Base-by-base conservation (phyloP, 345 rosid genomes). In the Citrus australasica region DNA sequence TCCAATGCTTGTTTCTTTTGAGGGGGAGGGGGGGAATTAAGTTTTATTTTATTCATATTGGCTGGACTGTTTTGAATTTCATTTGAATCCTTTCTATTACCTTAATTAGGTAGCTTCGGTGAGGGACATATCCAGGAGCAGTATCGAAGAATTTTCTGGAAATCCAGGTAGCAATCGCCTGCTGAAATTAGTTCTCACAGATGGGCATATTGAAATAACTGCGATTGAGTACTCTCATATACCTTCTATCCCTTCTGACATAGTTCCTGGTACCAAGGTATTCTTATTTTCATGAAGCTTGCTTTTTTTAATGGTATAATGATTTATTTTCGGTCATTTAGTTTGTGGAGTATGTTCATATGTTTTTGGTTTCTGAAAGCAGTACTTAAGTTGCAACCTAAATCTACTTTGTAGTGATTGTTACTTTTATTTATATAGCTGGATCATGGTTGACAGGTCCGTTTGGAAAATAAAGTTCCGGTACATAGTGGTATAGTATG, bases 231-330 rank as follows among this genome's bases (percentile, higher is more conserved):
- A 83, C 82, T 75, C 84, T 82, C 94, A 85, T 74, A 73, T 90
- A 33, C 88, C 92, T 4, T 76, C 90, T 13, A 78, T 95, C 79
- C 81, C 83, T 11, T 84, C 69, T 46, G 92, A 92, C 84, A 84
- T 91, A 68, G 87, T 87, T 86, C 97, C 98, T 61, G 93, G 99
- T 76, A 83, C 94, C 71, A 95, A 95, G 98, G 99, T 95, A 87
- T 76, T 70, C 10, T 75, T 58, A 30, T 4, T 63, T 60, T 21
- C 19, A 14, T 21, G 25, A 2, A 61, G 59, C 35, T 56, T 59
- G n/a, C 6, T 13, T 56, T 30, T 14, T 14, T 38, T 8, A 25
- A 16, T 24, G 11, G 11, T 0, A 68, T 53, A 56, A 48, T 61
- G 2, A 53, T 69, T 72, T 10, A 24, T 16, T 69, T 7, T 25